Evolutionary conservation across 805 yeast species (phyloP).

Genomic region (Zygosaccharomyces bailii): DNA sequence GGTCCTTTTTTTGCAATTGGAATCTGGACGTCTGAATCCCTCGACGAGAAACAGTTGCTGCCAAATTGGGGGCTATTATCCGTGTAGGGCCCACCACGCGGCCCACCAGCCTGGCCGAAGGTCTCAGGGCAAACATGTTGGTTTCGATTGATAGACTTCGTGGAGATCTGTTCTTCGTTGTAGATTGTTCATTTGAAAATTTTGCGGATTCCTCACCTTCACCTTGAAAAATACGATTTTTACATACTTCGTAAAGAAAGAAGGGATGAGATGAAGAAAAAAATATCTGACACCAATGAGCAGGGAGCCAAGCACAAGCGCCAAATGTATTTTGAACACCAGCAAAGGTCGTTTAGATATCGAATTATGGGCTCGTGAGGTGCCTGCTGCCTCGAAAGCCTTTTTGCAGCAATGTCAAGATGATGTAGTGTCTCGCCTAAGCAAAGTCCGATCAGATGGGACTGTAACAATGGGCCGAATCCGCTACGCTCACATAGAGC

Average conservation of each 20-base stretch:
- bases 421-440: conserved; percentile 1
- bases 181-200: not conserved
- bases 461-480: conserved; percentile 1
- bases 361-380: conserved; percentile 68
- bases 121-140: conserved; percentile 7
- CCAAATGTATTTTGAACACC: conserved; percentile 54
- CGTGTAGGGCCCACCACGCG: conserved; percentile 4
- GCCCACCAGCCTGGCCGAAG: conserved; percentile 4
- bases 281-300: conserved; percentile 5
- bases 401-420: conserved; percentile 49
- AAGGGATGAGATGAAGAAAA: conserved; percentile 1
- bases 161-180: too few species aligned
- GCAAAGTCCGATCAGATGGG: conserved; percentile 1
- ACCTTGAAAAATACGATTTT: not conserved
- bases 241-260: not conserved
- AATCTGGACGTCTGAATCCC: not conserved
- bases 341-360: conserved; percentile 56
- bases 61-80: not conserved
- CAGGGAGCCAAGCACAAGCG: conserved; percentile 55
- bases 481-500: not conserved
- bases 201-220: conserved; percentile 4
- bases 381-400: conserved; percentile 45
- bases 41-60: not conserved
- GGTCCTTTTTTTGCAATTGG: conserved; percentile 12
- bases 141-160: not conserved